Evolutionary conservation across 2,329 filamentous ascomycete genomes (phyloP).

Genomic region (Apiospora kogelbergensis): DNA sequence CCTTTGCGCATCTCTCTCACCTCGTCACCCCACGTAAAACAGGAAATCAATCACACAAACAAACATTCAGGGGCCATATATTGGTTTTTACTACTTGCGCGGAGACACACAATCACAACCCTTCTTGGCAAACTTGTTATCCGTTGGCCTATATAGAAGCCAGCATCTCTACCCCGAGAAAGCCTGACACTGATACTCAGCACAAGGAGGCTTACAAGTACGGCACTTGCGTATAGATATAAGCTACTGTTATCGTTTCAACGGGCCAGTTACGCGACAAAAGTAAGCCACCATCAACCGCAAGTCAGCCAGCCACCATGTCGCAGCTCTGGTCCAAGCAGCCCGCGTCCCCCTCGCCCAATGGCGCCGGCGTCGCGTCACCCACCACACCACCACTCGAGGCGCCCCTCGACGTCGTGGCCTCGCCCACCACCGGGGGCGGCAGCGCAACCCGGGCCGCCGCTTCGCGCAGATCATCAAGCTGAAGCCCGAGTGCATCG

Average conservation of each 20-base stretch:
- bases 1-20: not conserved
- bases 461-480: constrained; percentile 73
- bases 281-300: not conserved
- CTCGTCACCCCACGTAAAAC: not conserved
- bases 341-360: not conserved
- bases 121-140: not conserved
- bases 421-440: constrained; percentile 17
- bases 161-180: not conserved
- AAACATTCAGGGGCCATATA: not conserved
- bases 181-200: not conserved
- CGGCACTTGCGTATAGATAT: not conserved
- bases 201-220: not conserved
- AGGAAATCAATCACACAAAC: not conserved
- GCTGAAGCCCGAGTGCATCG: constrained; percentile 65
- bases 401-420: not conserved
- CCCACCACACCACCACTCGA: not conserved
- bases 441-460: constrained; percentile 42
- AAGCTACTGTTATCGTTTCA: not conserved
- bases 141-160: not conserved
- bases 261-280: not conserved
- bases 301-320: constrained; percentile 11
- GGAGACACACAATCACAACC: not conserved
- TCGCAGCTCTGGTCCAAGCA: constrained; percentile 22
- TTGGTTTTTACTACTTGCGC: not conserved
- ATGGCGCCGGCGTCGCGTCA: not conserved